Evolutionary conservation across 2,329 filamentous ascomycete species (phyloP), one percentile per base, ranked within the genome.

Genomic region (Ceratocystis harringtonii): DNA sequence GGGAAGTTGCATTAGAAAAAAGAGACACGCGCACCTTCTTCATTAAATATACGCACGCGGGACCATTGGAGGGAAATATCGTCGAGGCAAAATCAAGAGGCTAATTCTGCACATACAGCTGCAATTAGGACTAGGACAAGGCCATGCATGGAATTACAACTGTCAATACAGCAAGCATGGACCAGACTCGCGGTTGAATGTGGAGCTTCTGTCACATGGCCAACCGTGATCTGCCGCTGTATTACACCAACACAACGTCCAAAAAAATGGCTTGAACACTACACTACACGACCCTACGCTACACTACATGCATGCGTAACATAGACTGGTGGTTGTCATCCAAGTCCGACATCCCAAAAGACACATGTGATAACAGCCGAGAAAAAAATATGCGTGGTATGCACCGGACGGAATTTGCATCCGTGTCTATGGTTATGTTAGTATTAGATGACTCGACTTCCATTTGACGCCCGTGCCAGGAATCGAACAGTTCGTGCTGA

Each of bases 401-500:
- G 44, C 43, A 63, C 43, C 61, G 61, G 61, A 63, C 43, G 61
- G 61, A 63, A 52, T 63, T 62, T 62, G 60, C 60, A 62, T 62
- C 60, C 60, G 60, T 62, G 60, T 62, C 60, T 62, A 62, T 58
- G 2, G 25, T 10, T 30, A n/a, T 19, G 60, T 62, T 62, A 62
- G 60, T 7, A 30, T 30, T 15, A 17, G 6, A 8, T 15, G 17
- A 22, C 2, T 48, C 30, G n/a, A 4, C 7, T 32, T 48, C 60
- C 22, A 25, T n/a, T 52, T 25, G 41, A 32, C 60, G 60, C 60
- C 36, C 25, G 43, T n/a, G 36, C 41, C 60, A 62, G 41, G 60
- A 62, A 48, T 52, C 44, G 44, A 50, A 63, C 44, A 52, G 61
- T 19, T 7, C 43, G 22, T 30, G 7, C 10, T 52, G 25, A 2